phyloP scores from a whole-genome alignment of 345 rosid genomes.

The Arabis hirsuta region DNA sequence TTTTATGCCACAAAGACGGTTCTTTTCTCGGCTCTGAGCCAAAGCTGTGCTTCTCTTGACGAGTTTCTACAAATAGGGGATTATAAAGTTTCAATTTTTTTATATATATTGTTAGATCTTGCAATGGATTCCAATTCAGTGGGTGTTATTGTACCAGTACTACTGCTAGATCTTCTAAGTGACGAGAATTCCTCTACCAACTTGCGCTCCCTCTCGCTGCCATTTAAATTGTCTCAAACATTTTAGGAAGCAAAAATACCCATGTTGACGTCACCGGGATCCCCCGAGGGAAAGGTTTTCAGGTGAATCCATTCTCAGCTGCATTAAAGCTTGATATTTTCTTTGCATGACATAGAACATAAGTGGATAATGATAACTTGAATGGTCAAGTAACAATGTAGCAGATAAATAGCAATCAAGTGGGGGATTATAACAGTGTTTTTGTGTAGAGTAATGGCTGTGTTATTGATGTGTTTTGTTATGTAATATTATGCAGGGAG shows the following conservation, averaged over 20 bases:
- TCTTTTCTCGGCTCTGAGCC: conserved; percentile 20
- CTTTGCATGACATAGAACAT: neutral
- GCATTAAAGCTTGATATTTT: conserved; percentile 10
- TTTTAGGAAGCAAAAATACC: conserved; percentile 1
- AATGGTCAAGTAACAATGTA: conserved; percentile 6
- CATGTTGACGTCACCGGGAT: conserved; percentile 82
- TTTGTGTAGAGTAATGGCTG: conserved; percentile 10
- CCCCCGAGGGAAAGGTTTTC: conserved; percentile 93
- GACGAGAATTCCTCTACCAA: conserved; percentile 74
- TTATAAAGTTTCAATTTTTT: neutral
- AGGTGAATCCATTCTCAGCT: conserved; percentile 51
- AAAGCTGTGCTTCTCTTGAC: conserved; percentile 28
- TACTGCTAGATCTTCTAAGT: conserved; percentile 51
- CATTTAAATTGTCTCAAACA: conserved; percentile 30
- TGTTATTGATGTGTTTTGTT: conserved; percentile 29
- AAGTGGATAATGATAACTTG: conserved; percentile 4
- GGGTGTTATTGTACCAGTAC: conserved; percentile 33
- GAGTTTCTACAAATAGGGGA: conserved; percentile 26
- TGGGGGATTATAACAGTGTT: conserved; percentile 7
- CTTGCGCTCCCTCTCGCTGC: conserved; percentile 65
- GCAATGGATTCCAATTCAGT: neutral
- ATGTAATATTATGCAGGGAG: conserved; percentile 64
- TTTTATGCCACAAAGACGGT: conserved; percentile 40
- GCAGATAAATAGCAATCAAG: conserved; percentile 4
- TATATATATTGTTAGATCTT: neutral